Evolutionary conservation across 2,329 filamentous ascomycete genomes (phyloP).

Genomic region (Aureobasidium lini): DNA sequence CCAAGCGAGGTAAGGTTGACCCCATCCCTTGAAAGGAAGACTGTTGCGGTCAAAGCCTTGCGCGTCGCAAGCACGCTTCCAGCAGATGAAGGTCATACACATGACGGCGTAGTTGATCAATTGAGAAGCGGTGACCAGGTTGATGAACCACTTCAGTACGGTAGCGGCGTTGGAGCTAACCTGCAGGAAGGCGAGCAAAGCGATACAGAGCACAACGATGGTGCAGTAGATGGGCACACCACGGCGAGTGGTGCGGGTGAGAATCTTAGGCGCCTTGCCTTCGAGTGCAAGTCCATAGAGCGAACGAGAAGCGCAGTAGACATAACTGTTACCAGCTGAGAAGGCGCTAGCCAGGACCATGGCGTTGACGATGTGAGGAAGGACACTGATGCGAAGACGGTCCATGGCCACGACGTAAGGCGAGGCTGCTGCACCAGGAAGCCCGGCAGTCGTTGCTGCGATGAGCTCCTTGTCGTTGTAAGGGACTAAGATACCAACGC

Average conservation of each 20-base stretch:
- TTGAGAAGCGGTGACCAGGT: constrained; percentile 64
- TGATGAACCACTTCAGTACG: constrained; percentile 67
- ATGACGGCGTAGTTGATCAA: constrained; percentile 66
- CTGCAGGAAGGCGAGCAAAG: constrained; percentile 66
- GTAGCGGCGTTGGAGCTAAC: constrained; percentile 57
- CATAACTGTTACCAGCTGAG: constrained; percentile 61
- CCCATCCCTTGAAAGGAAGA: constrained; percentile 61
- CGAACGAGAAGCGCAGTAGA: constrained; percentile 61
- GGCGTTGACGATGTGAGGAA: constrained; percentile 67
- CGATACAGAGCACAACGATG: constrained; percentile 55
- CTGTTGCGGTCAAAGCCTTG: constrained; percentile 61
- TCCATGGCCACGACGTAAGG: constrained; percentile 63
- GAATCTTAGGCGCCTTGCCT: constrained; percentile 54
- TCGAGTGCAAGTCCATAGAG: constrained; percentile 63
- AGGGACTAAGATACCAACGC: constrained; percentile 64
- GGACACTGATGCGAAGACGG: constrained; percentile 52
- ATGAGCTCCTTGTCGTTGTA: constrained; percentile 58
- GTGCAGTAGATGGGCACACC: constrained; percentile 74
- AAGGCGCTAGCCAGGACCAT: constrained; percentile 62
- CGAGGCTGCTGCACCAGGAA: constrained; percentile 57
- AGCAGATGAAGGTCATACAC: constrained; percentile 63
- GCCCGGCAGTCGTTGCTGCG: constrained; percentile 50
- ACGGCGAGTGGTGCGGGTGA: constrained; percentile 53
- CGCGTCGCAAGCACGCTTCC: constrained; percentile 59
- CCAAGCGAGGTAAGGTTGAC: constrained; percentile 66